Evolutionary conservation across 495 filamentous ascomycete genomes (phyloP).

Genomic region (Tuber umbilicatum): DNA sequence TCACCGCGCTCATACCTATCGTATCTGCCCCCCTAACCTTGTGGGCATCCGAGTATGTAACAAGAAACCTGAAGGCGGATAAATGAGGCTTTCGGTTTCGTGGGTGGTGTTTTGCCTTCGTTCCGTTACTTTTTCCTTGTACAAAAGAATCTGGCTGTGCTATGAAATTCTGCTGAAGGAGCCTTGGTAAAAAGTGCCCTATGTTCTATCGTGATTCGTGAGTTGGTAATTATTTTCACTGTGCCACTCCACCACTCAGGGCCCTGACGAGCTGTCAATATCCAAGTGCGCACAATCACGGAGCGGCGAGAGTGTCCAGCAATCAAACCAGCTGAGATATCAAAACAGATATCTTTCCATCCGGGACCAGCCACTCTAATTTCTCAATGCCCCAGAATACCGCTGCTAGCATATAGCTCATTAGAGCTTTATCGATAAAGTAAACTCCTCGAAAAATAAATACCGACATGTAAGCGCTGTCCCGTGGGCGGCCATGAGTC

Average conservation of each 20-base stretch:
- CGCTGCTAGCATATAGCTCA: not conserved
- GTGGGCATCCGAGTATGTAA: not conserved
- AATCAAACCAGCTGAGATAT: not conserved
- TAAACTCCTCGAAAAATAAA: not conserved
- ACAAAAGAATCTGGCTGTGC: conserved; percentile 2
- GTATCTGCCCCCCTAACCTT: not conserved
- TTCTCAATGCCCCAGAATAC: not conserved
- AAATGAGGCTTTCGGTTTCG: not conserved
- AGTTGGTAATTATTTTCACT: not conserved
- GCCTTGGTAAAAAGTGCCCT: conserved; percentile 3
- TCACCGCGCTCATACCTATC: not conserved
- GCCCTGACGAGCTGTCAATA: not conserved
- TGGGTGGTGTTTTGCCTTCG: not conserved
- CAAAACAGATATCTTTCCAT: not conserved
- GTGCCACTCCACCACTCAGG: not conserved
- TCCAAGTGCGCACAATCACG: not conserved
- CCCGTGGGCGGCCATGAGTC: not conserved
- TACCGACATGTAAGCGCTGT: not conserved
- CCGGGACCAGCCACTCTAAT: conserved; percentile 2
- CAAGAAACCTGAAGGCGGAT: not conserved
- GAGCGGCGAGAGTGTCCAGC: not conserved
- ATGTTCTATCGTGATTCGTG: not conserved
- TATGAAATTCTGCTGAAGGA: not conserved
- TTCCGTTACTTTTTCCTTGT: not conserved
- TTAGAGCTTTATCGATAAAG: not conserved